Evolutionary conservation across 345 rosid species (phyloP), one percentile per base, ranked within the genome.

Genomic region (Populus nigra): DNA sequence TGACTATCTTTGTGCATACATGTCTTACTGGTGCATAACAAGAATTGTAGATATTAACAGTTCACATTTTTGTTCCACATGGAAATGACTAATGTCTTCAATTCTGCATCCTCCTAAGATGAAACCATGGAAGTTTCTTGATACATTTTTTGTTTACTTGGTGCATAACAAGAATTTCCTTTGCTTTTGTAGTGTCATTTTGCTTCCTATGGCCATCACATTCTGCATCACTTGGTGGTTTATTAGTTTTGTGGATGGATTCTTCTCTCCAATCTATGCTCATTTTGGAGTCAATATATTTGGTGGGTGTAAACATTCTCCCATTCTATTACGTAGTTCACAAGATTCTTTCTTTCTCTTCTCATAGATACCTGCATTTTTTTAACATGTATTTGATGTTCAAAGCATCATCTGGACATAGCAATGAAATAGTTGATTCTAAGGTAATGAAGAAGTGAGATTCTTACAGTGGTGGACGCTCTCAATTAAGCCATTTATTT

Each of bases 211-310:
- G 38, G 90, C 92, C 1, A 86, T 88, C 77, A 92, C 97, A 77
- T 88, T 92, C 89, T 89, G 88, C 78, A 76, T 86, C 73, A 89
- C 94, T 18, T 91, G 93, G 94, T 89, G 94, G 92, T 91, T 91
- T 78, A 88, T 91, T 83, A 88, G 83, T 76, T 88, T 89, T 66
- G 89, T 91, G 27, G 94, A 92, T 39, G 89, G 92, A 22, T 87
- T 90, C 85, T 91, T 91, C 86, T 89, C 97, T 38, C 97, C 97
- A 11, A 76, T 92, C 73, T 91, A 92, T 69, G 78, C 87, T 1
- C 94, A 86, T 73, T 88, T 92, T 18, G 94, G 94, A 62, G 88
- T 88, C 84, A 79, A 88, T 77, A 83, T 88, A 78, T 91, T 89
- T 69, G 97, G 97, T 92, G 39, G 71, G 71, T 68, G 25, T 20